phyloP scores from a whole-genome alignment of 805 yeast genomes.

The Lipomyces yamadae region DNA sequence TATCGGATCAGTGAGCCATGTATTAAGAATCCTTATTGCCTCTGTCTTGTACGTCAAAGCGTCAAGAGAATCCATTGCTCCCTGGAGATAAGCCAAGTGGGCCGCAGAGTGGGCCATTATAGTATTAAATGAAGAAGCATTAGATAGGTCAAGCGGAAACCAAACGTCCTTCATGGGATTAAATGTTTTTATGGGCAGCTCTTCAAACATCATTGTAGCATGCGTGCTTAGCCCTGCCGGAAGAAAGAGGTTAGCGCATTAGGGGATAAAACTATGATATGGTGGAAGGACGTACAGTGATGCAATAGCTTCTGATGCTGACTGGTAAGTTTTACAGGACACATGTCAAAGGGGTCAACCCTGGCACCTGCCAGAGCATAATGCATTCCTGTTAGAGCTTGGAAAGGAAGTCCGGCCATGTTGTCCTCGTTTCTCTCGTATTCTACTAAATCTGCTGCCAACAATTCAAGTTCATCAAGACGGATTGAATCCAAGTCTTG shows the following conservation, averaged over 20 bases:
- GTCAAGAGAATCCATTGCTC: background rate
- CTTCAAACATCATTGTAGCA: background rate
- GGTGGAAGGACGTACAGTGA: background rate
- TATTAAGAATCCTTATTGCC: background rate
- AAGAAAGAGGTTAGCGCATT: background rate
- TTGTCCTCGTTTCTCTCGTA: background rate
- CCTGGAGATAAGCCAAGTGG: background rate
- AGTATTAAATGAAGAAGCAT: background rate
- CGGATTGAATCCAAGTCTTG: background rate
- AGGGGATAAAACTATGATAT: background rate
- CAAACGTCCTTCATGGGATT: background rate
- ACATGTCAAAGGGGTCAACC: background rate
- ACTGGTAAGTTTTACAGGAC: background rate
- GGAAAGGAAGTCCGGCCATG: background rate
- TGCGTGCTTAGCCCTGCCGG: background rate
- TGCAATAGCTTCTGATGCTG: background rate
- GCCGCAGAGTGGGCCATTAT: background rate
- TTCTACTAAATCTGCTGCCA: background rate
- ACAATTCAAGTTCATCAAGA: background rate
- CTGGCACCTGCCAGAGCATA: background rate
- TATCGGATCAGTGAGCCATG: background rate
- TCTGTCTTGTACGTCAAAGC: background rate
- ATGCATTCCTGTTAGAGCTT: background rate
- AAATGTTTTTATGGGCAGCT: background rate
- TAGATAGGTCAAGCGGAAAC: background rate